A percentile compares a stretch with the other conserved stretches of the same genome.
Evolutionary conservation across 75 land plant genomes (phyloP).

Genomic region (Chamaecyparis obtusa): DNA sequence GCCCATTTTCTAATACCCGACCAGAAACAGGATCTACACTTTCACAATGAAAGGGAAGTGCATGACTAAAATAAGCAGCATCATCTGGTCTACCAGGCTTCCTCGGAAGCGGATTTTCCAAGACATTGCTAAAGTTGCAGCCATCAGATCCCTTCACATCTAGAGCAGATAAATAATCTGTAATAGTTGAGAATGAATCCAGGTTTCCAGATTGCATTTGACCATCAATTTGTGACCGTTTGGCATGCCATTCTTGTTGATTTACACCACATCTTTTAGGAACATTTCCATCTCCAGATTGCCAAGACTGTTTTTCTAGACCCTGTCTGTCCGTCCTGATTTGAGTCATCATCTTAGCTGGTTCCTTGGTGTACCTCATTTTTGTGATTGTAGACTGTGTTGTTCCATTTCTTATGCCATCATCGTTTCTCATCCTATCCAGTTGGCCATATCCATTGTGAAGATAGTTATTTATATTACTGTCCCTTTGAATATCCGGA

Average conservation of each 20-base stretch:
- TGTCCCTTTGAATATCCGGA: constrained; percentile 4
- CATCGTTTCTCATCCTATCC: background rate
- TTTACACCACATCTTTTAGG: background rate
- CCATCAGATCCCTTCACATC: background rate
- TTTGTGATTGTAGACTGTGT: background rate
- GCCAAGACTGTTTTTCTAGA: background rate
- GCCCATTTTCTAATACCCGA: background rate
- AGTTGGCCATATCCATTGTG: background rate
- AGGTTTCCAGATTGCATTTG: background rate
- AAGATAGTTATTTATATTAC: background rate
- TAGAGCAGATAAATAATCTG: background rate
- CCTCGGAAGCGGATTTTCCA: background rate
- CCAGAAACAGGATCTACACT: background rate
- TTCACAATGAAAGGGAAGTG: background rate
- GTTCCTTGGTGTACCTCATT: background rate
- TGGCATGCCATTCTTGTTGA: constrained; percentile 2
- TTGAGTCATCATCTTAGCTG: background rate
- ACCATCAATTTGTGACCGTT: background rate
- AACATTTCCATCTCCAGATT: background rate
- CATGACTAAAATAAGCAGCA: background rate
- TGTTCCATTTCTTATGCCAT: background rate
- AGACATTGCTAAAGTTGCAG: background rate
- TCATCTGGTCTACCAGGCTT: background rate
- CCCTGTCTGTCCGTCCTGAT: background rate
- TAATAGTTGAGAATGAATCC: background rate